A percentile compares a stretch with the other conserved stretches of the same genome.
Conservation (phyloP, 2,329 filamentous ascomycete genomes). For the Tetracladium maxilliforme region DNA sequence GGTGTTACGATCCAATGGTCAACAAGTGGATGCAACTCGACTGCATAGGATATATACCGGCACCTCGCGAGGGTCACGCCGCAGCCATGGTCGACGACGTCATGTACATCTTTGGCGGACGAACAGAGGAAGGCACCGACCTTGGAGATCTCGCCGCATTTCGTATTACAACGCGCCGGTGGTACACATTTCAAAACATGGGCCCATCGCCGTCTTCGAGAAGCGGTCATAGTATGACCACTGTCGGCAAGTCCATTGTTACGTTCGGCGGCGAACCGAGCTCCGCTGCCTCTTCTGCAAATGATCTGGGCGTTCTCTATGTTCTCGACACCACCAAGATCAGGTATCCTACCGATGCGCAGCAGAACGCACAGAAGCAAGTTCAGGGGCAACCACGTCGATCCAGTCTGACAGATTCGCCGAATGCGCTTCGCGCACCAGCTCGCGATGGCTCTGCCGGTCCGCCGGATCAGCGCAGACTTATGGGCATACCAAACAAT, state of each 20-base stretch:
- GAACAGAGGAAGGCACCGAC: constrained; percentile 85
- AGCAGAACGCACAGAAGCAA: constrained; percentile 25
- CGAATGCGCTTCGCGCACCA: too few species aligned
- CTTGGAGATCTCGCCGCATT: constrained; percentile 86
- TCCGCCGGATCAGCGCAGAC: too few species aligned
- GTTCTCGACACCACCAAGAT: constrained; percentile 93
- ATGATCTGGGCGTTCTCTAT: constrained; percentile 80
- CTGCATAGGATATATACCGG: constrained; percentile 94
- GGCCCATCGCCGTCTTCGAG: constrained; percentile 85
- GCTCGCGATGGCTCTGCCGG: too few species aligned
- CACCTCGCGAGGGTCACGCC: constrained; percentile 85
- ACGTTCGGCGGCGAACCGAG: constrained; percentile 91
- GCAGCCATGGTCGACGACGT: constrained; percentile 90
- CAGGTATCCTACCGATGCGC: constrained; percentile 84
- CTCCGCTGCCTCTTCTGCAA: constrained; percentile 64
- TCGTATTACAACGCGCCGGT: constrained; percentile 67
- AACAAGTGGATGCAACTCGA: constrained; percentile 83
- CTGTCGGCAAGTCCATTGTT: constrained; percentile 81
- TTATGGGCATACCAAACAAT: too few species aligned
- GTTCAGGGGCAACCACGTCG: constrained; percentile 7
- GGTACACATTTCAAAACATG: constrained; percentile 99
- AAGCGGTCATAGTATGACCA: constrained; percentile 96
- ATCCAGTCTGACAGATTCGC: too few species aligned
- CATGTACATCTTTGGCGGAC: constrained; percentile 97
- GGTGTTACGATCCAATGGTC: constrained; percentile 75